A percentile compares a stretch with the other conserved stretches of the same genome.
phyloP scores from a whole-genome alignment of 345 rosid species.

The Dimocarpus longan region DNA sequence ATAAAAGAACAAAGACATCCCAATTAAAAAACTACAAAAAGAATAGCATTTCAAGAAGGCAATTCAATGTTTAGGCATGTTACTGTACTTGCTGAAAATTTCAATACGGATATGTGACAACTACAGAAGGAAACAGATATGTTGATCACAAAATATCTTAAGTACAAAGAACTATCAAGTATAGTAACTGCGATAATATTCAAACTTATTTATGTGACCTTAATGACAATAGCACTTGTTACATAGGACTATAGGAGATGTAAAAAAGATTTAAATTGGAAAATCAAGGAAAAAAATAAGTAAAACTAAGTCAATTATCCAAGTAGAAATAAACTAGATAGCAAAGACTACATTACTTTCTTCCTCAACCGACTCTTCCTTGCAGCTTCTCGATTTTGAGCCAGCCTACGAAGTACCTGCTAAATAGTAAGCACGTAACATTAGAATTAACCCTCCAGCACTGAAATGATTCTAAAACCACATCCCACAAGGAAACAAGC shows the following conservation, averaged over 20 bases:
- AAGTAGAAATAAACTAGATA: background rate
- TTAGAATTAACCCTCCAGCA: background rate
- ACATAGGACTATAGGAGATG: background rate
- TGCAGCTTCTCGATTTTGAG: constrained; percentile 98
- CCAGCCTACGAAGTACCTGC: constrained; percentile 79
- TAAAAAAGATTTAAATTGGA: background rate
- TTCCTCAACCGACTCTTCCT: constrained; percentile 90
- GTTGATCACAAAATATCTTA: background rate
- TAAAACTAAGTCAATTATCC: background rate
- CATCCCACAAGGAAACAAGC: background rate
- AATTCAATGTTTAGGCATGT: background rate
- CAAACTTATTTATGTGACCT: background rate
- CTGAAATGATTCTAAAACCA: background rate
- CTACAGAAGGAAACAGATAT: background rate
- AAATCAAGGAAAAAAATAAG: background rate
- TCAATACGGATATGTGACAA: background rate
- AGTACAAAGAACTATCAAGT: background rate
- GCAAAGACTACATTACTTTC: constrained; percentile 50
- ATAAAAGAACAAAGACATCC: background rate
- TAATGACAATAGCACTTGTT: background rate
- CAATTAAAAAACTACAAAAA: background rate
- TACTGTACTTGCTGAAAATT: background rate
- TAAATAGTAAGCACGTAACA: background rate
- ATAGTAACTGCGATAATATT: background rate
- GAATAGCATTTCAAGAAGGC: background rate